These are phyloP conservation scores for Ceratobasidium sp. DNA, from an alignment of 1,284 basidiomycete genomes.

Conservation along the genomic window DNA sequence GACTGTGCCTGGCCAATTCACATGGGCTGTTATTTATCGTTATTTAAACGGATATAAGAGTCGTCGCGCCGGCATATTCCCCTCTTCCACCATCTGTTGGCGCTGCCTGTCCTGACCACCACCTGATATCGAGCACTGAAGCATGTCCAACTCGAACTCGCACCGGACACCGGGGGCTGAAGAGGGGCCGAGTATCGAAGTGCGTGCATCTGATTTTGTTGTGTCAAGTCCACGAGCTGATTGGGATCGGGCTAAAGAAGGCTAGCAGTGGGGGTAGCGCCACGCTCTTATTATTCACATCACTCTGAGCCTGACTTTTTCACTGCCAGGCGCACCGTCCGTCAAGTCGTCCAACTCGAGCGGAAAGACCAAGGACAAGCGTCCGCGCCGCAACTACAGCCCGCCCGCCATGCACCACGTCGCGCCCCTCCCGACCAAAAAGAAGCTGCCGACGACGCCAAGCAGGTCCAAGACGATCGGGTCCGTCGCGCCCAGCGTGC, in stretches of 20 bases:
- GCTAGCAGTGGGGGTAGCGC: constrained; percentile 4
- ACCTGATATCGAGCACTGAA: too few species aligned
- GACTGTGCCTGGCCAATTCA: constrained; percentile 32
- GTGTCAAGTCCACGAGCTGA: not conserved
- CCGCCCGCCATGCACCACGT: constrained; percentile 15
- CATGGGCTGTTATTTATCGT: constrained; percentile 18
- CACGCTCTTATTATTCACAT: constrained; percentile 1
- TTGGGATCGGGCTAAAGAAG: constrained; percentile 15
- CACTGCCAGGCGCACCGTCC: not conserved
- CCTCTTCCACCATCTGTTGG: not conserved
- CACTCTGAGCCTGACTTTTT: not conserved
- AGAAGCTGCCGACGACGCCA: constrained; percentile 28
- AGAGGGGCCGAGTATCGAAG: not conserved
- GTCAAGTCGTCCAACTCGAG: constrained; percentile 42
- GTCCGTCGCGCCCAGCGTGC: constrained; percentile 19
- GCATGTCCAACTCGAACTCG: constrained; percentile 4
- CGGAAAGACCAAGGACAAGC: constrained; percentile 13
- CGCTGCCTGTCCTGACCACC: too few species aligned
- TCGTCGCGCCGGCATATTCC: not conserved
- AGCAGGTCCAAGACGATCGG: constrained; percentile 15
- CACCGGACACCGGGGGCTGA: not conserved
- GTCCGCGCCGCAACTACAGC: constrained; percentile 15
- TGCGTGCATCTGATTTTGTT: not conserved
- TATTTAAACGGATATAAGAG: not conserved
- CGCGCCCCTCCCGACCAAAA: not conserved